Percentiles rank a stretch among this genome's conserved stretches.
These are phyloP conservation scores for Paraleonurus japonicus DNA, from an alignment of 257 asterid genomes.

Conservation along the genomic window DNA sequence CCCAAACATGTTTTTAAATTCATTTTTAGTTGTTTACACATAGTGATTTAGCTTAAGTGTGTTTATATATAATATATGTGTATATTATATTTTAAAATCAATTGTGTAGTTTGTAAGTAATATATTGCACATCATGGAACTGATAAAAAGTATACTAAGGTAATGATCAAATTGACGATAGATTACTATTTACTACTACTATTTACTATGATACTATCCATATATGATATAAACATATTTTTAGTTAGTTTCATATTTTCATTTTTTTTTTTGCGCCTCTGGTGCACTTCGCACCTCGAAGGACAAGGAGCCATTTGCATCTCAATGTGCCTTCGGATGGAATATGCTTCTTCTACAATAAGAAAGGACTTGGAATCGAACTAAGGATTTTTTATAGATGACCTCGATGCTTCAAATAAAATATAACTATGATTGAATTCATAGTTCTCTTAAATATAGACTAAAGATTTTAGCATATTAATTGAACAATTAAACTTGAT, in stretches of 20 bases:
- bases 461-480: neutral
- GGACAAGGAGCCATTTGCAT: neutral
- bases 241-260: neutral
- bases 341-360: constrained; percentile 1
- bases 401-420: neutral
- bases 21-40: neutral
- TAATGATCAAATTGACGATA: neutral
- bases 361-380: neutral
- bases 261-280: neutral
- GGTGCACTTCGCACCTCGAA: neutral
- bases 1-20: neutral
- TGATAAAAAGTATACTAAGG: neutral
- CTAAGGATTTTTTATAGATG: neutral
- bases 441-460: neutral
- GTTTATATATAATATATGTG: neutral
- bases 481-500: neutral
- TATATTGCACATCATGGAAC: neutral
- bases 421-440: neutral
- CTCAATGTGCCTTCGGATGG: neutral
- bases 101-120: neutral
- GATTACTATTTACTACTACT: too few species aligned
- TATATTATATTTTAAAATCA: neutral
- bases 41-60: neutral
- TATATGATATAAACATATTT: neutral
- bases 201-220: too few species aligned